Evolutionary conservation across 1,284 basidiomycete genomes (phyloP).

Genomic region (Rhodotorula sp.): DNA sequence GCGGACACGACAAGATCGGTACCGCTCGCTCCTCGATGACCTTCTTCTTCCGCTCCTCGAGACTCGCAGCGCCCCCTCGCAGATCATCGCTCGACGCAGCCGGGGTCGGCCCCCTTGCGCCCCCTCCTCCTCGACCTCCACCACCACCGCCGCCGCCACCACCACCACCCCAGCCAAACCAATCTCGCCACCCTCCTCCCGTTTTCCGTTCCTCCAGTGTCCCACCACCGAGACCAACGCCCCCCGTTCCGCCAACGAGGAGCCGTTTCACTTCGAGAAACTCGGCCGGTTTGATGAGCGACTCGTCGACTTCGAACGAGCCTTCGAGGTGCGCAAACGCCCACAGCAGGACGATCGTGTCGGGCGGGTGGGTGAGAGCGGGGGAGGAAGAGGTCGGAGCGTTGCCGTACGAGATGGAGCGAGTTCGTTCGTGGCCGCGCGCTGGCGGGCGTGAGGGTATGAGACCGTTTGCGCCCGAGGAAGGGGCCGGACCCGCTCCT

Average conservation of each 20-base stretch:
- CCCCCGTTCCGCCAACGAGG: conserved; percentile 43
- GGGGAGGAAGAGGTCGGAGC: neutral
- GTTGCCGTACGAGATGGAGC: conserved; percentile 9
- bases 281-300: conserved; percentile 50
- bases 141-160: conserved; percentile 31
- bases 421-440: conserved; percentile 1
- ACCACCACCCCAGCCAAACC: conserved; percentile 54
- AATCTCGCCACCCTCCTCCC: conserved; percentile 49
- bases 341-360: conserved; percentile 73
- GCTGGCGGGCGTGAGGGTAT: neutral
- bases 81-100: conserved; percentile 59
- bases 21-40: conserved; percentile 63
- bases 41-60: conserved; percentile 57
- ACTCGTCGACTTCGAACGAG: conserved; percentile 56
- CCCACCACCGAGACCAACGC: conserved; percentile 42
- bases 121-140: conserved; percentile 51
- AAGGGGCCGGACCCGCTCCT: neutral
- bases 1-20: conserved; percentile 76
- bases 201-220: conserved; percentile 57
- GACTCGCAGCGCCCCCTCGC: conserved; percentile 42
- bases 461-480: neutral
- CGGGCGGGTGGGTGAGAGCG: conserved; percentile 38
- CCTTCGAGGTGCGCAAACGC: conserved; percentile 82
- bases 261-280: conserved; percentile 49
- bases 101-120: conserved; percentile 57